Conservation (phyloP, 106 monocot species). For the Vanilla planifolia region DNA sequence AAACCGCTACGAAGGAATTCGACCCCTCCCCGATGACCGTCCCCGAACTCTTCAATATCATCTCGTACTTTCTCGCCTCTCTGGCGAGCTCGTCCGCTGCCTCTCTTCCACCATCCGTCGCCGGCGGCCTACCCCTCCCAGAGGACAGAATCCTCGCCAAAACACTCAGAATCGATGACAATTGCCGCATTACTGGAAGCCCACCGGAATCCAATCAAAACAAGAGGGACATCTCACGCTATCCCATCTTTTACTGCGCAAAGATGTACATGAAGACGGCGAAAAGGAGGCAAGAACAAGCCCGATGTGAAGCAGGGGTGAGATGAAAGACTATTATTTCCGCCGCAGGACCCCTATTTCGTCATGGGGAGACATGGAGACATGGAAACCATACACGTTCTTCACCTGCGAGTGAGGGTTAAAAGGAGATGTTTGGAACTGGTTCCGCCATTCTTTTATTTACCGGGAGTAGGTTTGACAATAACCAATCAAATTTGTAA, state of each 20-base stretch:
- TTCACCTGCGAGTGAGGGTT: too few relatives aligned
- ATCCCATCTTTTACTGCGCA: background rate
- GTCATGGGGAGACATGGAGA: too few relatives aligned
- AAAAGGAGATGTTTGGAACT: background rate
- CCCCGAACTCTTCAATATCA: conserved; percentile 63
- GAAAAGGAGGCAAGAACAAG: too few relatives aligned
- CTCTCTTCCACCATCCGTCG: conserved; percentile 22
- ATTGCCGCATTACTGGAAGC: conserved; percentile 21
- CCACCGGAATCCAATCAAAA: background rate
- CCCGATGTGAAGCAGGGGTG: background rate
- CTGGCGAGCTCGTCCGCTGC: conserved; percentile 38
- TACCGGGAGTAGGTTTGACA: too few relatives aligned
- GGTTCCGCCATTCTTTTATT: too few relatives aligned
- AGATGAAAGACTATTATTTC: background rate
- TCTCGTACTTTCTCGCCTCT: conserved; percentile 47
- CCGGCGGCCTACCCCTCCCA: conserved; percentile 15
- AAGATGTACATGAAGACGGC: too few relatives aligned
- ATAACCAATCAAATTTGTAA: too few relatives aligned
- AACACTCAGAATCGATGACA: conserved; percentile 37
- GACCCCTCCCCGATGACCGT: conserved; percentile 27
- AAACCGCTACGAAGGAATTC: conserved; percentile 53
- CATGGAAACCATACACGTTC: too few relatives aligned
- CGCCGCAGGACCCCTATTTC: background rate
- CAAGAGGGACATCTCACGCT: background rate
- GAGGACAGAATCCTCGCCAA: conserved; percentile 33